Evolutionary conservation across 1,284 basidiomycete genomes (phyloP).

Genomic region (Fomitopsis pinicola): DNA sequence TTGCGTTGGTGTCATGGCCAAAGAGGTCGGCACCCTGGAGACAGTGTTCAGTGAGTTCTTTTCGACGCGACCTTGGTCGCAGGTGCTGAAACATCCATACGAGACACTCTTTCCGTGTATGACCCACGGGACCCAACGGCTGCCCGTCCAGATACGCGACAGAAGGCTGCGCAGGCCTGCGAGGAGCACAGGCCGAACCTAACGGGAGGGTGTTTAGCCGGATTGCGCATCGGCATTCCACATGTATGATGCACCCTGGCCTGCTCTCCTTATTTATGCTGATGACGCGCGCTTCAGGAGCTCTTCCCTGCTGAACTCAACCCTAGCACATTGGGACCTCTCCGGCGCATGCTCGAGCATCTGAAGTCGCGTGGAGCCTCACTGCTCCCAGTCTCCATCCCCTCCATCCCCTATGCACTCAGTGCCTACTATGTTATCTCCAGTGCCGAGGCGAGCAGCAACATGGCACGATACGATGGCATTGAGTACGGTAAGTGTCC

Average conservation of each 20-base stretch:
- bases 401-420: conserved; percentile 74
- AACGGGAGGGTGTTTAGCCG: conserved; percentile 27
- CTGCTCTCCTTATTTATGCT: conserved; percentile 16
- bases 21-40: conserved; percentile 44
- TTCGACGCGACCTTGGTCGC: neutral
- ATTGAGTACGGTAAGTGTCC: conserved; percentile 57
- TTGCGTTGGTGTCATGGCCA: conserved; percentile 83
- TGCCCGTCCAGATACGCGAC: conserved; percentile 41
- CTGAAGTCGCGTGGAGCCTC: conserved; percentile 64
- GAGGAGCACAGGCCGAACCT: conserved; percentile 9
- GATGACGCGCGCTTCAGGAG: conserved; percentile 41
- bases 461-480: conserved; percentile 89
- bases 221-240: conserved; percentile 57
- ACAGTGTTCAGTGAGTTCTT: conserved; percentile 58
- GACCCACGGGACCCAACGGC: conserved; percentile 83
- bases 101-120: conserved; percentile 61
- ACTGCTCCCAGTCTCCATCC: conserved; percentile 74
- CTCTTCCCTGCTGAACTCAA: conserved; percentile 79
- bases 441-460: conserved; percentile 92
- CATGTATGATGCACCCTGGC: conserved; percentile 25
- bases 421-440: conserved; percentile 96
- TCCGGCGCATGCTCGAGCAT: conserved; percentile 44
- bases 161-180: conserved; percentile 20
- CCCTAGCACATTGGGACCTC: conserved; percentile 38
- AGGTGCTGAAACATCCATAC: neutral